Conservation (phyloP, 2,329 filamentous ascomycete genomes). For the Fusarium sp. region DNA sequence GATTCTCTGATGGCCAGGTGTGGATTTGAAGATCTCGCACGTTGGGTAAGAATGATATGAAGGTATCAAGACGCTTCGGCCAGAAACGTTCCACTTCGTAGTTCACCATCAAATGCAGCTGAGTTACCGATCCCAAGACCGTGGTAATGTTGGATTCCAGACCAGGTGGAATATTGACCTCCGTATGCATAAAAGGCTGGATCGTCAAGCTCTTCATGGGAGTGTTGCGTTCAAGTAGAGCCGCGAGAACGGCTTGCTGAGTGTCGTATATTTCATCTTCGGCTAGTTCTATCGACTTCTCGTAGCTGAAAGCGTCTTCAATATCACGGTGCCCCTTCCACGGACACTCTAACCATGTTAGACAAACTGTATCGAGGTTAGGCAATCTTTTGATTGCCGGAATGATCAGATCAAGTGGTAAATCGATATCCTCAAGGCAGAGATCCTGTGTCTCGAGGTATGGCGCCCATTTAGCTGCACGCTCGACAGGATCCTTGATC, state of each 20-base stretch:
- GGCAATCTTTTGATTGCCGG: slow-evolving; percentile 29
- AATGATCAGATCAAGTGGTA: slow-evolving; percentile 24
- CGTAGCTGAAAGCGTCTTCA: slow-evolving; percentile 19
- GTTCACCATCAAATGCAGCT: slow-evolving; percentile 19
- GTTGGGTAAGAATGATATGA: slow-evolving; percentile 38
- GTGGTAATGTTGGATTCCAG: slow-evolving; percentile 5
- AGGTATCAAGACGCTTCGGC: slow-evolving; percentile 32
- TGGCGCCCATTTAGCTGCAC: not conserved
- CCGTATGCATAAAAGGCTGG: slow-evolving; percentile 26
- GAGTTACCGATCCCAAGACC: slow-evolving; percentile 26
- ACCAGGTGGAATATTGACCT: slow-evolving; percentile 11
- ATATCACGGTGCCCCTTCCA: slow-evolving; percentile 23
- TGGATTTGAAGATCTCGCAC: slow-evolving; percentile 31
- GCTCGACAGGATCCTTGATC: not conserved
- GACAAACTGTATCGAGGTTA: slow-evolving; percentile 35
- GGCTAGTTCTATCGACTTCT: slow-evolving; percentile 33
- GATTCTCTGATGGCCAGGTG: not conserved
- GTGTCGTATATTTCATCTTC: slow-evolving; percentile 19
- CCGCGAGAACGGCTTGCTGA: slow-evolving; percentile 38
- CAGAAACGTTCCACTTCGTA: slow-evolving; percentile 12
- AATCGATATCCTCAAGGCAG: not conserved
- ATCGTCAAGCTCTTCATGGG: slow-evolving; percentile 37
- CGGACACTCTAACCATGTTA: slow-evolving; percentile 42
- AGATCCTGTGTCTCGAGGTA: slow-evolving; percentile 24
- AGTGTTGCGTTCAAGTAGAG: slow-evolving; percentile 18